phyloP scores from a whole-genome alignment of 768 basidiomycete species.

The Dioszegia crocea region DNA sequence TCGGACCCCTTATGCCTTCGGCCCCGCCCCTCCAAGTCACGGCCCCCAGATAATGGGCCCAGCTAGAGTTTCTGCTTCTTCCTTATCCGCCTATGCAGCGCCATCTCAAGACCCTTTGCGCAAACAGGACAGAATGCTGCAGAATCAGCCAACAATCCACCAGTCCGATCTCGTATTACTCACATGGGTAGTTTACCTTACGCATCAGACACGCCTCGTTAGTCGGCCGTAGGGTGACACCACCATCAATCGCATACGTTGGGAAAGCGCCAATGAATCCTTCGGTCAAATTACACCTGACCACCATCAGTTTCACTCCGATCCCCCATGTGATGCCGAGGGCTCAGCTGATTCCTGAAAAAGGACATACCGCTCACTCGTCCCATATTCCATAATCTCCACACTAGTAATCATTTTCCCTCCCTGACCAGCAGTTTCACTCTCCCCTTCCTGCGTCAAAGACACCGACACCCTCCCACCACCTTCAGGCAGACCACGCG shows the following conservation, averaged over 20 bases:
- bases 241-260: conserved; percentile 35
- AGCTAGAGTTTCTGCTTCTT: not conserved
- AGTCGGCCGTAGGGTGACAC: conserved; percentile 38
- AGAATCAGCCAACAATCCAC: not conserved
- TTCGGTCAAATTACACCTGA: conserved; percentile 23
- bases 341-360: too few species aligned
- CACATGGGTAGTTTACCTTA: conserved; percentile 42
- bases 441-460: conserved; percentile 25
- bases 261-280: conserved; percentile 44
- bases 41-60: too few species aligned
- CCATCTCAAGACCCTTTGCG: conserved; percentile 16
- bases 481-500: conserved; percentile 16
- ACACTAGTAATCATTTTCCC: conserved; percentile 46
- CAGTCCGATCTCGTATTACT: conserved; percentile 8
- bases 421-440: conserved; percentile 31
- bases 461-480: conserved; percentile 15
- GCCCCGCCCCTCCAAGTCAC: too few species aligned
- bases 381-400: conserved; percentile 45
- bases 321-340: not conserved
- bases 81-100: conserved; percentile 17
- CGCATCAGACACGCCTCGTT: conserved; percentile 47
- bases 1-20: too few species aligned
- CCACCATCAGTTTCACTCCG: not conserved
- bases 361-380: conserved; percentile 27
- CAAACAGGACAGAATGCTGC: conserved; percentile 43